Evolutionary conservation across 768 basidiomycete genomes (phyloP), one percentile per base, ranked within the genome.

Genomic region (Kwoniella sp.): DNA sequence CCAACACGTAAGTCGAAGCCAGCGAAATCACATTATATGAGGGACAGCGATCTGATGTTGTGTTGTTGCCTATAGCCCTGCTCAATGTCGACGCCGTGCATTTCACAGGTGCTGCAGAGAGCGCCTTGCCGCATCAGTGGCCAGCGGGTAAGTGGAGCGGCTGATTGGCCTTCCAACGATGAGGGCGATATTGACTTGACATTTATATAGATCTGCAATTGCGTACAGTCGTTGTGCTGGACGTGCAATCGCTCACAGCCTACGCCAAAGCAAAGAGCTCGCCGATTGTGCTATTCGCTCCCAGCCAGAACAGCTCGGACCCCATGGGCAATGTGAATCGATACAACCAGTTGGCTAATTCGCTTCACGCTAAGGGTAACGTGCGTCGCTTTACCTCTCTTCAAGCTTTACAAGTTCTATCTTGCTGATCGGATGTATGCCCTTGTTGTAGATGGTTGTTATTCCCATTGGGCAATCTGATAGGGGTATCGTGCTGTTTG

Each of bases 401-500:
- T n/a, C n/a, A n/a, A n/a, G n/a, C n/a, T n/a, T n/a, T n/a, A n/a
- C n/a, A n/a, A n/a, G n/a, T n/a, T n/a, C n/a, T n/a, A n/a, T n/a
- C n/a, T n/a, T n/a, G n/a, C n/a, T n/a, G n/a, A n/a, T n/a, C n/a
- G n/a, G n/a, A n/a, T n/a, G n/a, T n/a, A n/a, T n/a, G n/a, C n/a
- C n/a, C n/a, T n/a, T n/a, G n/a, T n/a, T n/a, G 10, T 44, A 69
- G 68, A 67, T 70, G 65, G 65, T 60, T 6, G 25, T 67, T 21
- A 60, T 70, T 21, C 57, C 56, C 26, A 47, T 70, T n/a, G 69
- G 65, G 10, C n/a, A 37, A 15, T 55, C 55, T 17, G 69, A 67
- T 57, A 48, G 63, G 27, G 69, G 69, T 36, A 60, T 67, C n/a
- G 63, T 67, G 3, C 49, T 70, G 7, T 70, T 70, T 37, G 60